Base-by-base conservation (phyloP, 768 basidiomycete genomes). In the Suillus tomentosus region DNA sequence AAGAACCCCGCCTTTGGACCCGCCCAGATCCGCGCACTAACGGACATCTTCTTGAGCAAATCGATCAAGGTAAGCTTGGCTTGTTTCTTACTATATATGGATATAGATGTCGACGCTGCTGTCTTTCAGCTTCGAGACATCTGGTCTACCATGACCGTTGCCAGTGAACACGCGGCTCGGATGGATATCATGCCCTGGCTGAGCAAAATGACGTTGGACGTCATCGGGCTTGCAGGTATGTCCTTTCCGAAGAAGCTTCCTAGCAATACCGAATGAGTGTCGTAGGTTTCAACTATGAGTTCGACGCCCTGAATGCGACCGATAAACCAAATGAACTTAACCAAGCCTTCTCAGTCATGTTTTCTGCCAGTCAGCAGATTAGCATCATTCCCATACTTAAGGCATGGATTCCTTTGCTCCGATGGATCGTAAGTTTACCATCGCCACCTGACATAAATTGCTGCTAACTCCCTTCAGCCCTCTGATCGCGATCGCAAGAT, bases 1-100 rank as follows among this genome's bases (percentile, higher is more conserved):
- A 58, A 81, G 88, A 90, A 89, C 66, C 88, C 88, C 14, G 87
- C 87, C 0, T 91, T 91, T 67, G 86, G 88, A 1, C 79, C 80
- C 3, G 74, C 80, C 1, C 87, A 88, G 67, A 80, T 89, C 45
- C 78, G 87, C 2, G 84, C 83, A 50, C 69, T 89, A 14, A 86
- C 86, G 0, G 79, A 79, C 15, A 83, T 85, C 14, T 88, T 90
- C 65, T 67, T 86, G 5, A 79, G 82, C 3, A 89, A 88, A 70
- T 76, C 88, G 0, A 66, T 81, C 0, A 74, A 83, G 72, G 87
- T 85, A 68, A 37, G 66, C 19, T 3, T 47, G 15, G 10, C 55
- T 14, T 43, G n/a, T 50, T 48, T 55, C 43, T 55, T 42, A 43
- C 11, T 66, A 69, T 47, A 58, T 68, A 15, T 9, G 7, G 36